Conservation (phyloP, 2,329 filamentous ascomycete genomes). For the Cercospora berteroae region DNA sequence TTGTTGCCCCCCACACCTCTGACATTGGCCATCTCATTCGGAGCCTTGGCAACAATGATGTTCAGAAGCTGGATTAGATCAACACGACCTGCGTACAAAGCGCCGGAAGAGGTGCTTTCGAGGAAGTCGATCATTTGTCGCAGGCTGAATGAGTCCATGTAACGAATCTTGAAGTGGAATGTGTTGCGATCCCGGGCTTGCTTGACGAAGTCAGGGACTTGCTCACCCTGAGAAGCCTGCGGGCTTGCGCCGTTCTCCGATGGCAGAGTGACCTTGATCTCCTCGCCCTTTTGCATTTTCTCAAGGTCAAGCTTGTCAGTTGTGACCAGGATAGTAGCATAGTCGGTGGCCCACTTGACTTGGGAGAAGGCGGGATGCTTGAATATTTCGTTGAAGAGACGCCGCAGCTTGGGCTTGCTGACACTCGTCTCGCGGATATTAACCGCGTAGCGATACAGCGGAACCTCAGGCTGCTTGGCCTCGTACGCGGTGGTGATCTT, state of each 20-base stretch:
- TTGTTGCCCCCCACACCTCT: slow-evolving; percentile 54
- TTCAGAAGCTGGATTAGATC: slow-evolving; percentile 60
- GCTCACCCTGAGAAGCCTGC: slow-evolving; percentile 4
- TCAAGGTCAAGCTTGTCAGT: slow-evolving; percentile 31
- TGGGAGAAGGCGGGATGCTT: slow-evolving; percentile 35
- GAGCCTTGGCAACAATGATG: slow-evolving; percentile 53
- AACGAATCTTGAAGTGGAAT: slow-evolving; percentile 40
- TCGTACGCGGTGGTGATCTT: slow-evolving; percentile 40
- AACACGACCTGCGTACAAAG: slow-evolving; percentile 45
- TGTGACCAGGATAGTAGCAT: slow-evolving; percentile 39
- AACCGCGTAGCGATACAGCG: slow-evolving; percentile 46
- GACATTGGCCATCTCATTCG: slow-evolving; percentile 44
- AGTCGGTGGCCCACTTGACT: slow-evolving; percentile 42
- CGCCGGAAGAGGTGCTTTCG: slow-evolving; percentile 36
- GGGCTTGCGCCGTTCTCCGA: slow-evolving; percentile 12
- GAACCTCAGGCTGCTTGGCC: slow-evolving; percentile 21
- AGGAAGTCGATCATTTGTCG: slow-evolving; percentile 48
- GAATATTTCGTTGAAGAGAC: slow-evolving; percentile 49
- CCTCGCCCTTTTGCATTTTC: slow-evolving; percentile 6
- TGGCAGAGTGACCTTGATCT: slow-evolving; percentile 36
- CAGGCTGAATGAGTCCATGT: slow-evolving; percentile 38
- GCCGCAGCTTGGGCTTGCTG: slow-evolving; percentile 47
- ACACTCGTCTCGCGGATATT: slow-evolving; percentile 33
- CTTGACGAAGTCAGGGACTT: slow-evolving; percentile 27
- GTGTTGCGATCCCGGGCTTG: slow-evolving; percentile 34